A percentile compares a stretch with the other conserved stretches of the same genome.
Conservation (phyloP, 202 grass and related monocot genomes). For the Hordeum pubiflorum region DNA sequence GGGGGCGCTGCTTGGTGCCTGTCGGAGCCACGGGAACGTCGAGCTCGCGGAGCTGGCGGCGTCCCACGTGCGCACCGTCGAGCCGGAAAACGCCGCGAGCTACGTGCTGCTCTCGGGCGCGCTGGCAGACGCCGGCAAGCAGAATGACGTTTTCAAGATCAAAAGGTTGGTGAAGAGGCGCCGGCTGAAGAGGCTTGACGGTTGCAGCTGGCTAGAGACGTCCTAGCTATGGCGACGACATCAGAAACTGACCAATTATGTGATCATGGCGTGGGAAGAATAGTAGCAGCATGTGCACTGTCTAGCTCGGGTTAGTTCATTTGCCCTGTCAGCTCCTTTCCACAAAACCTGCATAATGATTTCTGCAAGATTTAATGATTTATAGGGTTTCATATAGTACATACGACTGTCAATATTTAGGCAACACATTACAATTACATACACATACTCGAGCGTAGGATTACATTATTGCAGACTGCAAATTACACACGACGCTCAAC, state of each 20-base stretch:
- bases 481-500: background rate
- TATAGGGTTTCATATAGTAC: background rate
- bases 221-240: background rate
- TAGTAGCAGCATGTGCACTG: background rate
- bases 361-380: background rate
- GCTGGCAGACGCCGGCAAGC: slow-evolving; percentile 53
- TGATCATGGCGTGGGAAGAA: background rate
- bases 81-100: slow-evolving; percentile 45
- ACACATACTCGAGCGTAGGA: background rate
- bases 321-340: background rate
- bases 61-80: slow-evolving; percentile 42
- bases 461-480: background rate
- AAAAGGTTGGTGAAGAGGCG: slow-evolving; percentile 55
- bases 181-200: slow-evolving; percentile 62
- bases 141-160: slow-evolving; percentile 48
- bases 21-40: slow-evolving; percentile 64
- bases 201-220: slow-evolving; percentile 61
- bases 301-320: background rate
- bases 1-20: slow-evolving; percentile 74
- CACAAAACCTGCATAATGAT: background rate
- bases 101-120: slow-evolving; percentile 57
- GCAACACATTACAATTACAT: background rate
- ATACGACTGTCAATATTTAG: background rate
- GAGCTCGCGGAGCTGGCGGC: slow-evolving; percentile 52
- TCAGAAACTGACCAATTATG: background rate